Conservation (phyloP, 306 rosid species). For the Senna siamea region DNA sequence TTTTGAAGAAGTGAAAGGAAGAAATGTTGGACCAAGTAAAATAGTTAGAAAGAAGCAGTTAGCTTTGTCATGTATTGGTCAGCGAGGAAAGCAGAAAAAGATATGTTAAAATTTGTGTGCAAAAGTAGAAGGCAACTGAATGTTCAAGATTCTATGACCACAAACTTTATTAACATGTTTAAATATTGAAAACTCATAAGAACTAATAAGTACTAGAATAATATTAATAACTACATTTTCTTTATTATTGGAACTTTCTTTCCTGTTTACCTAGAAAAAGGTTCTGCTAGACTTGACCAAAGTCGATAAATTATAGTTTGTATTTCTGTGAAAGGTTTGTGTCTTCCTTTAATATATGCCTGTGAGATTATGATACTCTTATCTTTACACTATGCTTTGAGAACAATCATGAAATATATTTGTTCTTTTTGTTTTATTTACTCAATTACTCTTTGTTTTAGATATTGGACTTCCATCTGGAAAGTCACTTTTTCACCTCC, state of each 20-base stretch:
- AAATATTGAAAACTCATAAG: neutral
- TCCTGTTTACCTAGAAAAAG: neutral
- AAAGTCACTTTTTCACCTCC: constrained; percentile 93
- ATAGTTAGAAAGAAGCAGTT: neutral
- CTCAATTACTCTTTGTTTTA: constrained; percentile 35
- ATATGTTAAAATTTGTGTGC: no score
- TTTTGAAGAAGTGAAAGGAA: constrained; percentile 8
- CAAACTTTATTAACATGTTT: constrained; percentile 10
- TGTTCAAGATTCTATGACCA: constrained; percentile 14
- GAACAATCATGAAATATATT: constrained; percentile 15
- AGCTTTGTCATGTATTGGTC: neutral
- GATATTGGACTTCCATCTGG: constrained; percentile 98
- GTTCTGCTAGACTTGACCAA: constrained; percentile 11
- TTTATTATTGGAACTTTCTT: neutral
- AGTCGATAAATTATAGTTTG: constrained; percentile 20
- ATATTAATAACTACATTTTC: constrained; percentile 8
- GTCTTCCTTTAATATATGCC: constrained; percentile 20
- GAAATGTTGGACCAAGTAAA: neutral
- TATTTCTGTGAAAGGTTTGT: constrained; percentile 23
- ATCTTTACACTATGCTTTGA: constrained; percentile 7
- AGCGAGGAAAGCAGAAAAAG: neutral
- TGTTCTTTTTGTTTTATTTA: constrained; percentile 22
- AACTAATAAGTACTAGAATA: neutral
- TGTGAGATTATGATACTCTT: constrained; percentile 2
- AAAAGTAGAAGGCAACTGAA: neutral